Percentiles rank a stretch among this genome's conserved stretches.
Evolutionary conservation across 2,329 filamentous ascomycete genomes (phyloP).

Genomic region (Xylaria sp.): DNA sequence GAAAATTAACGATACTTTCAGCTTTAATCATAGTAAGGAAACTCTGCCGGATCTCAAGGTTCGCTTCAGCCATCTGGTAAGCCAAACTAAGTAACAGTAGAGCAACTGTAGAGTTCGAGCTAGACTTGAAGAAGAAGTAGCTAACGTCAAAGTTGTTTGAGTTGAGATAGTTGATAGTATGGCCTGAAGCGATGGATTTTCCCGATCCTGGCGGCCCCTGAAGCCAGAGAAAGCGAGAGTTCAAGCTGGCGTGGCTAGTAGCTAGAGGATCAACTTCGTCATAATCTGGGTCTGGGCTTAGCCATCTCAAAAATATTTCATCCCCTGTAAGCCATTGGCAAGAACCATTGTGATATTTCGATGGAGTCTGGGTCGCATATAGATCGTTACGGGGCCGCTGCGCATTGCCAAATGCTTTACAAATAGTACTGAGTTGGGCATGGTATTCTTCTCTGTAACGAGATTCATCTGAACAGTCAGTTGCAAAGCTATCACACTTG

Average conservation of each 20-base stretch:
- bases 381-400: neutral
- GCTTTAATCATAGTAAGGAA: neutral
- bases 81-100: constrained; percentile 1
- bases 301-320: neutral
- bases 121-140: constrained; percentile 2
- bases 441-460: neutral
- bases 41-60: constrained; percentile 1
- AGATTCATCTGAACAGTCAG: constrained; percentile 2
- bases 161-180: constrained; percentile 3
- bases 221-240: constrained; percentile 5
- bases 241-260: neutral
- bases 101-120: neutral
- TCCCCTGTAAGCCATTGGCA: neutral
- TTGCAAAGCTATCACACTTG: neutral
- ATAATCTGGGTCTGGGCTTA: neutral
- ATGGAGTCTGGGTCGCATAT: constrained; percentile 5
- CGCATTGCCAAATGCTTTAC: constrained; percentile 1
- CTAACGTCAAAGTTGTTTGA: constrained; percentile 8
- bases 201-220: neutral
- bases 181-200: constrained; percentile 7
- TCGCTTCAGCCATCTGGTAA: constrained; percentile 2
- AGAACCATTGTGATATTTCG: constrained; percentile 8
- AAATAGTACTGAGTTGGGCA: neutral
- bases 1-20: neutral
- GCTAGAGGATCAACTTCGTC: neutral